Conservation (phyloP, 2,329 filamentous ascomycete species). For the Penicillium sp. region DNA sequence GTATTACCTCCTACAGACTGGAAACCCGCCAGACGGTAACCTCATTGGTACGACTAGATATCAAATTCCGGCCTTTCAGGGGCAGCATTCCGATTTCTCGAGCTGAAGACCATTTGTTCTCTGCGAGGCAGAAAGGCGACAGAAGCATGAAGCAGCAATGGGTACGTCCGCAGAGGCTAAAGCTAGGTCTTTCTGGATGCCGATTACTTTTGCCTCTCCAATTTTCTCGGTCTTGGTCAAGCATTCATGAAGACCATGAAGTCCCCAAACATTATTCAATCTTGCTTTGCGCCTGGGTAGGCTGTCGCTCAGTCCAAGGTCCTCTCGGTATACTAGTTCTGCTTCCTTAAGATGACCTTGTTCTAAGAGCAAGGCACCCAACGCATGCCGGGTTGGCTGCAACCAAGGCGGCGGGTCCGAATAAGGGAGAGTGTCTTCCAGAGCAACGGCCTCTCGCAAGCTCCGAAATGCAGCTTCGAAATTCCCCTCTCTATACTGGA, state of each 20-base stretch:
- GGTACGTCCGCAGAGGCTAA: not conserved
- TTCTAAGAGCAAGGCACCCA: not conserved
- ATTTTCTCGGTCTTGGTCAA: constrained; percentile 10
- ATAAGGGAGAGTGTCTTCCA: constrained; percentile 51
- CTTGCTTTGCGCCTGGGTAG: not conserved
- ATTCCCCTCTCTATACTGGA: constrained; percentile 65
- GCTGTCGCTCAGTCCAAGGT: not conserved
- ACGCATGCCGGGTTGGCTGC: constrained; percentile 1
- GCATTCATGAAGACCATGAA: constrained; percentile 6
- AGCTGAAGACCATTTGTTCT: not conserved
- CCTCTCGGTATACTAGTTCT: not conserved
- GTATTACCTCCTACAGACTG: too few species aligned
- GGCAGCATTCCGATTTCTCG: not conserved
- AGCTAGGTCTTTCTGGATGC: not conserved
- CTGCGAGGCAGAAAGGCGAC: not conserved
- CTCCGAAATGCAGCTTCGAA: constrained; percentile 58
- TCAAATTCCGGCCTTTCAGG: not conserved
- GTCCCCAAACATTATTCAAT: constrained; percentile 4
- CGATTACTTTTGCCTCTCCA: not conserved
- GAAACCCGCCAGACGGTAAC: too few species aligned
- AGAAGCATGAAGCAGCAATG: not conserved
- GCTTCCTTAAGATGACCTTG: not conserved
- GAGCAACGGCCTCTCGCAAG: constrained; percentile 56
- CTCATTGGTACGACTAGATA: too few species aligned
- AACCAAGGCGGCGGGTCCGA: constrained; percentile 1